Base-by-base conservation (phyloP, 805 yeast species). In the Kodamaea hsintzibuensis region DNA sequence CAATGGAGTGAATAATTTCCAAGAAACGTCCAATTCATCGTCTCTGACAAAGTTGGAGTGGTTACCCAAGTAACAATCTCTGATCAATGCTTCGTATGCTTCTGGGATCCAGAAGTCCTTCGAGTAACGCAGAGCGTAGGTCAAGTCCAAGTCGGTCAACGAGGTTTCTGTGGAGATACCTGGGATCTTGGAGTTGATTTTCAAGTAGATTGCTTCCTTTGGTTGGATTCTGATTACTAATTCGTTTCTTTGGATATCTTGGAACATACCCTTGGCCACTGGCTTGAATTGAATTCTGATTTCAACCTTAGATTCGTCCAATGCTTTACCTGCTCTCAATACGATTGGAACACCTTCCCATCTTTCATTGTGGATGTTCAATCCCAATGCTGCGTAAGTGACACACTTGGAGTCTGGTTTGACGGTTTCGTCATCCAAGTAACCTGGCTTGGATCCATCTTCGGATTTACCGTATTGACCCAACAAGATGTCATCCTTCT, bases 291-390 rank as follows among this genome's bases (percentile, higher is more conserved):
- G 98, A 57, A 95, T 77, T 71, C 98, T 83, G 59, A 95, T 87
- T 77, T 95, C 99, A 49, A 95, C 99, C 79, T 91, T 91, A 55
- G 93, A 88, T 66, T 87, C 92, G 70, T 93, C 91, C 56, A 95
- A 78, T n/a, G 98, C 97, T 76, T 95, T 95, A 66, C 99, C 99
- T 13, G 98, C 99, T 76, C 97, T 84, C 79, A 95, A 79, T 51
- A 95, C 86, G 67, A 95, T 84, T 52, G 99, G 99, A 45, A 95
- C 98, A 65, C 98, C 98, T 58, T 89, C 95, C 99, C 99, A 95
- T 68, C 98, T 85, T 74, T 95, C 98, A 72, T 92, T 95, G 65
- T 85, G 79, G 70, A 95, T 89, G 60, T 85, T 77, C 57, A 93
- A 67, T 18, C 86, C 82, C 55, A 95, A 67, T 2, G 97, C 97